Conservation (phyloP, 129 eudicot genomes). For the Escallonia herrerae region DNA sequence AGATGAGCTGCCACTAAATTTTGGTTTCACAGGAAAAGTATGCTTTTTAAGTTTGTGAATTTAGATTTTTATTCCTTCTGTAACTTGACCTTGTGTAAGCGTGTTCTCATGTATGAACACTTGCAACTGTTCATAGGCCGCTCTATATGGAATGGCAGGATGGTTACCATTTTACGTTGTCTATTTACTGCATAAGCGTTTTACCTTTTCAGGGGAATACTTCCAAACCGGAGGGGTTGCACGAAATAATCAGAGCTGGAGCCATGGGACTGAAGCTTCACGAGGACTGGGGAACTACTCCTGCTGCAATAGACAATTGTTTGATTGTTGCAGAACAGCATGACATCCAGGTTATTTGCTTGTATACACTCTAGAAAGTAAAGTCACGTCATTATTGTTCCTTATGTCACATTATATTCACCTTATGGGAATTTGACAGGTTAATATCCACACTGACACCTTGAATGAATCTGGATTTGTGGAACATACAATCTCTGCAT, state of each 20-base stretch:
- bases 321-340: slow-evolving; percentile 79
- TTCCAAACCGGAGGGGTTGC: slow-evolving; percentile 80
- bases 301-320: slow-evolving; percentile 89
- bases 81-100: slow-evolving; percentile 7
- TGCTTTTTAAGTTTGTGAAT: slow-evolving; percentile 14
- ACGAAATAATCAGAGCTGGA: slow-evolving; percentile 85
- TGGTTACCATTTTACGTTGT: not conserved
- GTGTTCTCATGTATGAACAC: not conserved
- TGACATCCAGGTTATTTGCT: slow-evolving; percentile 66
- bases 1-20: slow-evolving; percentile 79
- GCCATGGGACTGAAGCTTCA: slow-evolving; percentile 99
- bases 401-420: not conserved
- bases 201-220: slow-evolving; percentile 59
- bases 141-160: not conserved
- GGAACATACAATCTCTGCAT: slow-evolving; percentile 91
- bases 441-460: slow-evolving; percentile 94
- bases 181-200: not conserved
- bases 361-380: not conserved
- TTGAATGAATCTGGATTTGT: slow-evolving; percentile 98
- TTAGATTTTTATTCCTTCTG: not conserved
- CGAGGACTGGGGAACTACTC: slow-evolving; percentile 99
- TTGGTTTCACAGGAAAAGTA: slow-evolving; percentile 97
- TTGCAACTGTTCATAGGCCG: not conserved
- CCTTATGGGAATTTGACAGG: slow-evolving; percentile 36
- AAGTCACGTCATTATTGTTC: not conserved